Percentiles rank a stretch among this genome's conserved stretches.
Evolutionary conservation across 768 basidiomycete species (phyloP).

Genomic region (Pulveroboletus ravenelii): DNA sequence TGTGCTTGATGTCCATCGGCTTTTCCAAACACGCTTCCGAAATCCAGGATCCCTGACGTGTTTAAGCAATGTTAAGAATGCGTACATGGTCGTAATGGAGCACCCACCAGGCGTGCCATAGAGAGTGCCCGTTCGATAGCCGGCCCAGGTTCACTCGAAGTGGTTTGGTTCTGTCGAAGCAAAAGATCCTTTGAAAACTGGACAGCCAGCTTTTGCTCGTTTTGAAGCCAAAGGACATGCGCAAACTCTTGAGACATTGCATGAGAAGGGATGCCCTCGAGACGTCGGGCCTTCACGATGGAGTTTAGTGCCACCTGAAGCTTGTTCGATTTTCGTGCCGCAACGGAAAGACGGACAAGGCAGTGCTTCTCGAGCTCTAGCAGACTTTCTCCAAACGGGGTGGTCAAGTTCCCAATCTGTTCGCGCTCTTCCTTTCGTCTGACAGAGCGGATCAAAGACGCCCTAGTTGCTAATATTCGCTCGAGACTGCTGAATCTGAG

Average conservation of each 20-base stretch:
- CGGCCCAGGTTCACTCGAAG: slow-evolving; percentile 11
- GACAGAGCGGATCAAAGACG: slow-evolving; percentile 73
- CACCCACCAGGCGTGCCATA: slow-evolving; percentile 61
- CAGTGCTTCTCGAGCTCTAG: slow-evolving; percentile 62
- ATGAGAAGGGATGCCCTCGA: slow-evolving; percentile 45
- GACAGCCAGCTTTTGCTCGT: slow-evolving; percentile 81
- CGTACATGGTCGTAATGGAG: background rate
- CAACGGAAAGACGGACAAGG: slow-evolving; percentile 64
- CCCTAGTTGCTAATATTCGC: slow-evolving; percentile 71
- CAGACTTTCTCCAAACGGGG: slow-evolving; percentile 48
- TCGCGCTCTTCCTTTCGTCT: slow-evolving; percentile 66
- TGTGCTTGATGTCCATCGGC: slow-evolving; percentile 60
- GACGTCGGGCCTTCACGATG: slow-evolving; percentile 64
- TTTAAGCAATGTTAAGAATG: background rate
- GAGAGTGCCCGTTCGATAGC: slow-evolving; percentile 38
- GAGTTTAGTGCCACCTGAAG: slow-evolving; percentile 85
- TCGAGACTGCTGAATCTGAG: slow-evolving; percentile 73
- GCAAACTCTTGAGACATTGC: slow-evolving; percentile 78
- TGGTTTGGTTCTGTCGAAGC: slow-evolving; percentile 11
- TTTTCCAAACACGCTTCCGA: slow-evolving; percentile 81
- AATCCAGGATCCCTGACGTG: slow-evolving; percentile 79
- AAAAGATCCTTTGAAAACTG: slow-evolving; percentile 52
- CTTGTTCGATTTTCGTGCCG: slow-evolving; percentile 64
- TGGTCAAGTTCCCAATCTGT: slow-evolving; percentile 67
- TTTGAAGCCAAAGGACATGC: slow-evolving; percentile 83